Base-by-base conservation (phyloP, 179 eudicot species). In the Drosera spatulata region DNA sequence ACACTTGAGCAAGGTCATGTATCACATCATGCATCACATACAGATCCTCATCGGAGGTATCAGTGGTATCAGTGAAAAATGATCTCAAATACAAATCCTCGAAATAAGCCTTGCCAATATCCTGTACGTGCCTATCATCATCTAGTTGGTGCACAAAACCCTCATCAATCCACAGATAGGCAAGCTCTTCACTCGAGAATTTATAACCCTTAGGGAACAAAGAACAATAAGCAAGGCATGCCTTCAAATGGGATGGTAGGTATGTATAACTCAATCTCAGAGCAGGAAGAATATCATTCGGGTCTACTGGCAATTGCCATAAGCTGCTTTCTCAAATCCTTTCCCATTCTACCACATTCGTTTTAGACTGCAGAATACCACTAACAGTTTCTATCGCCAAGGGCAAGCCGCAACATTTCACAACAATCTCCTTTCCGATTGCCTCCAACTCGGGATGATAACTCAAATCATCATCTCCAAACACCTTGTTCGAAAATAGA, bases 221-320 rank as follows among this genome's bases (percentile, higher is more conserved):
- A n/a, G n/a, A 45, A 9, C 48, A 5, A 45, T 45, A 9, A 45
- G 9, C 48, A 45, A 45, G 9, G 48, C 9, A 4, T 45, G 6
- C 48, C 48, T 45, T 45, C 48, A 45, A 9, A 5, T 45, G 48
- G 5, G 6, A 45, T 45, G 48, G 48, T 9, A n/a, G n/a, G n/a
- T 66, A 39, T 47, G 51, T 15, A 47, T 69, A 73, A 58, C 77
- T 70, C 37, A 66, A 54, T 53, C 57, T 11, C 48, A 75, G 15
- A 33, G 66, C 71, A 39, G 68, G 71, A 42, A 61, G 60, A 38
- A 70, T 65, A 6, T 39, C 7, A 12, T 41, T 60, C 3, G n/a
- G n/a, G n/a, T 41, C 50, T 3, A 15, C 50, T 0, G 43, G 53
- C 5, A 53, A 61, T 41, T 66, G 60, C 75, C 75, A 74, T 14